Conservation (phyloP, 768 basidiomycete genomes). For the Cubamyces sp. region DNA sequence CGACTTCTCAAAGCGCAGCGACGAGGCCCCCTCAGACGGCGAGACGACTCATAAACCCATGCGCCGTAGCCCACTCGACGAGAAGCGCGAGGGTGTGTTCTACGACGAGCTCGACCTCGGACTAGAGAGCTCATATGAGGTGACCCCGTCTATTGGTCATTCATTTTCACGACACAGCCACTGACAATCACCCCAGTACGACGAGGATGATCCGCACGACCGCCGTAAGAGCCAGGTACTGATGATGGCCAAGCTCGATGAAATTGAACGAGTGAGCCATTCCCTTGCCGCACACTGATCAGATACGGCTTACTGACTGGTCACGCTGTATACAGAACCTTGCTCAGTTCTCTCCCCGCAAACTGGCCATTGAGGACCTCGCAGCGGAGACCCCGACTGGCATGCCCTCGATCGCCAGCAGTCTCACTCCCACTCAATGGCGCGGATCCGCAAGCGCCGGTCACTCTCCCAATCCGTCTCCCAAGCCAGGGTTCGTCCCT, state of each 20-base stretch:
- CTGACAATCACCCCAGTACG: slow-evolving; percentile 50
- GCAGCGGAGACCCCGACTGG: slow-evolving; percentile 26
- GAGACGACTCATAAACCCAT: slow-evolving; percentile 29
- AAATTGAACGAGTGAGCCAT: slow-evolving; percentile 67
- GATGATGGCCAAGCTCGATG: slow-evolving; percentile 76
- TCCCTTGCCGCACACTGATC: slow-evolving; percentile 16
- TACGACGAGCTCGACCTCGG: slow-evolving; percentile 53
- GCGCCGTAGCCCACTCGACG: slow-evolving; percentile 41
- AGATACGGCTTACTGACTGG: background rate
- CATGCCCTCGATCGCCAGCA: slow-evolving; percentile 23
- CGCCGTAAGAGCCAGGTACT: slow-evolving; percentile 73
- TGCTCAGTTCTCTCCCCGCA: slow-evolving; percentile 33
- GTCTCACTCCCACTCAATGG: slow-evolving; percentile 22
- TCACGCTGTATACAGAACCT: slow-evolving; percentile 24
- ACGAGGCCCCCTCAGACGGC: slow-evolving; percentile 17
- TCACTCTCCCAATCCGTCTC: slow-evolving; percentile 16
- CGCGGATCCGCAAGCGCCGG: slow-evolving; percentile 7
- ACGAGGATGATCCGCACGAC: slow-evolving; percentile 74
- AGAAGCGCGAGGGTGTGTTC: slow-evolving; percentile 50
- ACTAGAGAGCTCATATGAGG: slow-evolving; percentile 47
- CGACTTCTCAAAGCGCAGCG: background rate
- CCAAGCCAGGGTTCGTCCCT: slow-evolving; percentile 25
- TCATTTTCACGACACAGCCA: slow-evolving; percentile 8
- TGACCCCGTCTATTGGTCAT: slow-evolving; percentile 29
- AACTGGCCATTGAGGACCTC: slow-evolving; percentile 28